Conservation (phyloP, 768 basidiomycete genomes). For the Tubosaeta brunneosetosa region DNA sequence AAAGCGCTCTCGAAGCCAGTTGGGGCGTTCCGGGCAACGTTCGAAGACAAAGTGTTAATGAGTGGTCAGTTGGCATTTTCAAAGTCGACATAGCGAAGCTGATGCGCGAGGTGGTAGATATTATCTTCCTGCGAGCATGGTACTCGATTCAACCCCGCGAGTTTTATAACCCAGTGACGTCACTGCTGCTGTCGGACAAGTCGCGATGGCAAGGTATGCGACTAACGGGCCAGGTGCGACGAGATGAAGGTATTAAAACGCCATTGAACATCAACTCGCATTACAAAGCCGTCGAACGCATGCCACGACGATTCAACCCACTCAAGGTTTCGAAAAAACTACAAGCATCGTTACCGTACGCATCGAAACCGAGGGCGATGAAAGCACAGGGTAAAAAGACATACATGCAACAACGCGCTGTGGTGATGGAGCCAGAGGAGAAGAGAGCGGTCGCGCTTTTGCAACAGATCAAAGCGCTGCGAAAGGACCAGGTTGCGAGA, state of each 20-base stretch:
- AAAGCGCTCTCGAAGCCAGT: constrained; percentile 94
- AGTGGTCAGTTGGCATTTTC: constrained; percentile 61
- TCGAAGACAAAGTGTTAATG: constrained; percentile 96
- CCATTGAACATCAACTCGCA: constrained; percentile 79
- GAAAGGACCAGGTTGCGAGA: constrained; percentile 79
- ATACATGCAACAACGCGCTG: constrained; percentile 93
- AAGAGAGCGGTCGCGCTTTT: constrained; percentile 85
- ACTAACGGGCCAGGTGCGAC: constrained; percentile 86
- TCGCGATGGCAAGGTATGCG: constrained; percentile 91
- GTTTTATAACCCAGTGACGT: constrained; percentile 96
- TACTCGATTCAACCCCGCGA: constrained; percentile 92
- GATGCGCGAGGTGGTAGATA: constrained; percentile 48
- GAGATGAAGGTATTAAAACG: constrained; percentile 80
- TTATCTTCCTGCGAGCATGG: constrained; percentile 95
- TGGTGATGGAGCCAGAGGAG: constrained; percentile 94
- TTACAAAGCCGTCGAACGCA: constrained; percentile 80
- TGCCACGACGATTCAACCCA: constrained; percentile 83
- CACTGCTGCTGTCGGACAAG: constrained; percentile 80
- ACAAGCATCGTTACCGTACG: constrained; percentile 87
- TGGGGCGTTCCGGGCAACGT: constrained; percentile 92
- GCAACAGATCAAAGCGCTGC: constrained; percentile 89
- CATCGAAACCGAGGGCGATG: constrained; percentile 86
- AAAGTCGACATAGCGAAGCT: background rate
- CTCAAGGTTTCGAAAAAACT: constrained; percentile 84
- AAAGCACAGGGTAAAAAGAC: constrained; percentile 67